These are phyloP conservation scores for Escovopsis sp. DNA, from an alignment of 2,329 filamentous ascomycete species.

Conservation along the genomic window DNA sequence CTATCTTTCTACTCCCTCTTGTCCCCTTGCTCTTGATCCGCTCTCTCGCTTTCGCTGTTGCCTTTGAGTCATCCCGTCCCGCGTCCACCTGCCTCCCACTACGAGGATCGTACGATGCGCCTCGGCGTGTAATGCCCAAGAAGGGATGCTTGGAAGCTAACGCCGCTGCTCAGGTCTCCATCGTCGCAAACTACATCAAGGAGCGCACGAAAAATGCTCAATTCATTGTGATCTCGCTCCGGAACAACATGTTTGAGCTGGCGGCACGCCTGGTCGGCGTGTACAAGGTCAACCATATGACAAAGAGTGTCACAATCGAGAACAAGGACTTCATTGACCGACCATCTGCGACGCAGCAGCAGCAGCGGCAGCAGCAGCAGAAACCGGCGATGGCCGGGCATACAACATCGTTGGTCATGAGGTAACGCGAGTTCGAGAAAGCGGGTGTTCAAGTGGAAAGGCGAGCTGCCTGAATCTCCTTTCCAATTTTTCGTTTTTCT, in stretches of 20 bases:
- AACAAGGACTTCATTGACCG: conserved; percentile 59
- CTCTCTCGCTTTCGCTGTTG: conserved; percentile 1
- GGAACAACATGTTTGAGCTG: conserved; percentile 99
- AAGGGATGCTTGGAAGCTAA: background rate
- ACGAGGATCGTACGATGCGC: background rate
- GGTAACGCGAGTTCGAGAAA: no score
- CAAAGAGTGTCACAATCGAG: conserved; percentile 80
- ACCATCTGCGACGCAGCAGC: conserved; percentile 17
- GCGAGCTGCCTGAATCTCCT: background rate
- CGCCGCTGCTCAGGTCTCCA: conserved; percentile 55
- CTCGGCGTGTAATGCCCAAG: background rate
- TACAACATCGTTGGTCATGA: conserved; percentile 21
- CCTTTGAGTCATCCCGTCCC: no score
- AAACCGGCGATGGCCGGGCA: conserved; percentile 9
- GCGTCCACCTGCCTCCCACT: background rate
- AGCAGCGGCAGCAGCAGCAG: conserved; percentile 18
- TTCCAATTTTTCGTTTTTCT: no score
- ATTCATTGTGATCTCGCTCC: conserved; percentile 93
- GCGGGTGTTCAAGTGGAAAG: background rate
- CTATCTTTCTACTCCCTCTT: no score
- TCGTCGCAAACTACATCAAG: conserved; percentile 98
- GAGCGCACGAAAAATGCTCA: conserved; percentile 98
- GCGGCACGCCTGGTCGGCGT: conserved; percentile 90
- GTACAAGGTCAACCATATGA: conserved; percentile 99
- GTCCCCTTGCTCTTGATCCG: no score